Evolutionary conservation across 257 asterid species (phyloP).

Genomic region (Linderniella brevidens): DNA sequence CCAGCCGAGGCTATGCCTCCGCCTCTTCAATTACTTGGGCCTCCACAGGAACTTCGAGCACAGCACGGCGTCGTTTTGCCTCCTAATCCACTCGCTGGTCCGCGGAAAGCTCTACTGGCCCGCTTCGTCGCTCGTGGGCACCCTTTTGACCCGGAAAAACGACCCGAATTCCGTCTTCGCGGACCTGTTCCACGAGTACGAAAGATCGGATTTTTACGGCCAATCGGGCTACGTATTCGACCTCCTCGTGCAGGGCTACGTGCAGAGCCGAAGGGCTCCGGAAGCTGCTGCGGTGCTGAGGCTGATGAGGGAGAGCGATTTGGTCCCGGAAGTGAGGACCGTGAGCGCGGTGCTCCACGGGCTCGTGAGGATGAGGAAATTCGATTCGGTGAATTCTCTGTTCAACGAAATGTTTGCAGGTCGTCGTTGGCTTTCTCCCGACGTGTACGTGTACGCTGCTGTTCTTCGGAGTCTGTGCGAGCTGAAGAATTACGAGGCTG

Average conservation of each 20-base stretch:
- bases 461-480: constrained; percentile 65
- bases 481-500: constrained; percentile 41
- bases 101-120: constrained; percentile 77
- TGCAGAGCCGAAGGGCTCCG: constrained; percentile 36
- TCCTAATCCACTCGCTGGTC: constrained; percentile 63
- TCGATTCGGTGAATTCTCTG: constrained; percentile 40
- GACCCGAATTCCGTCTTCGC: constrained; percentile 36
- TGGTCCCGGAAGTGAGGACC: constrained; percentile 78
- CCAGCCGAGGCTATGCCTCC: constrained; percentile 67
- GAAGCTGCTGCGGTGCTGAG: constrained; percentile 46
- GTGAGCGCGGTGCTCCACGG: constrained; percentile 53
- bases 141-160: constrained; percentile 41
- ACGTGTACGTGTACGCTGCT: constrained; percentile 44
- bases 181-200: constrained; percentile 26
- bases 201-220: constrained; percentile 21
- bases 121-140: constrained; percentile 70
- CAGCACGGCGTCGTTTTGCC: constrained; percentile 64
- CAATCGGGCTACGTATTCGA: constrained; percentile 54
- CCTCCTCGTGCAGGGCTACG: constrained; percentile 51
- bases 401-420: constrained; percentile 36
- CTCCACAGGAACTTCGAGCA: constrained; percentile 64
- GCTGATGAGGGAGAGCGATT: constrained; percentile 43
- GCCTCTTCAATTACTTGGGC: constrained; percentile 86
- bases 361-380: constrained; percentile 42
- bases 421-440: constrained; percentile 32